Conservation (phyloP, 352 stramenopile genomes). For the Globisporangium takayamanum region DNA sequence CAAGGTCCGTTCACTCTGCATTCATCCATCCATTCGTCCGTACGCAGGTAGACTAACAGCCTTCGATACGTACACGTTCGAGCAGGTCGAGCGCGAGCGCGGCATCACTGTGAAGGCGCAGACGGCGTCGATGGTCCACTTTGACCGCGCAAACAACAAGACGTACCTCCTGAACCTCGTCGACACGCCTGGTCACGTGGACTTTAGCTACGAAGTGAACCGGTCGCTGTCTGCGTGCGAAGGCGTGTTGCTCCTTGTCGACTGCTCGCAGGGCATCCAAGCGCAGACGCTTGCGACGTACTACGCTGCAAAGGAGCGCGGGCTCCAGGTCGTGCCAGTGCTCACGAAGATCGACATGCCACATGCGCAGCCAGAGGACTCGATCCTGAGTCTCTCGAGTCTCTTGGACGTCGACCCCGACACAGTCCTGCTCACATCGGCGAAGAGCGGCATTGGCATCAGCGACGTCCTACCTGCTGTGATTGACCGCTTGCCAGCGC, state of each 20-base stretch:
- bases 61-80: background rate
- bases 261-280: conserved; percentile 97
- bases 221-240: conserved; percentile 95
- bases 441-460: conserved; percentile 92
- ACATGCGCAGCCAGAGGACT: conserved; percentile 91
- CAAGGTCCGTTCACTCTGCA: conserved; percentile 21
- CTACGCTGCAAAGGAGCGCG: conserved; percentile 93
- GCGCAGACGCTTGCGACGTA: conserved; percentile 97
- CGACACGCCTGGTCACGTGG: conserved; percentile 96
- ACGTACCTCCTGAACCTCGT: conserved; percentile 96
- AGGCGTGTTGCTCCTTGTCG: conserved; percentile 96
- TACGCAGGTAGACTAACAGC: background rate
- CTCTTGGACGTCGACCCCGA: conserved; percentile 91
- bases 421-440: conserved; percentile 92
- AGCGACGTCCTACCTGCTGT: conserved; percentile 75
- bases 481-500: conserved; percentile 65
- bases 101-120: conserved; percentile 99
- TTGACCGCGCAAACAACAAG: conserved; percentile 33
- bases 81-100: conserved; percentile 92
- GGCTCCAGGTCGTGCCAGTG: conserved; percentile 94
- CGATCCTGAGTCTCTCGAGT: conserved; percentile 70
- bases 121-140: conserved; percentile 95
- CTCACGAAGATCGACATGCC: conserved; percentile 98
- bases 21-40: background rate
- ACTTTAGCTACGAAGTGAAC: conserved; percentile 98